A percentile compares a stretch with the other conserved stretches of the same genome.
Conservation (phyloP, 768 basidiomycete species). For the Rhizopogon sp. region DNA sequence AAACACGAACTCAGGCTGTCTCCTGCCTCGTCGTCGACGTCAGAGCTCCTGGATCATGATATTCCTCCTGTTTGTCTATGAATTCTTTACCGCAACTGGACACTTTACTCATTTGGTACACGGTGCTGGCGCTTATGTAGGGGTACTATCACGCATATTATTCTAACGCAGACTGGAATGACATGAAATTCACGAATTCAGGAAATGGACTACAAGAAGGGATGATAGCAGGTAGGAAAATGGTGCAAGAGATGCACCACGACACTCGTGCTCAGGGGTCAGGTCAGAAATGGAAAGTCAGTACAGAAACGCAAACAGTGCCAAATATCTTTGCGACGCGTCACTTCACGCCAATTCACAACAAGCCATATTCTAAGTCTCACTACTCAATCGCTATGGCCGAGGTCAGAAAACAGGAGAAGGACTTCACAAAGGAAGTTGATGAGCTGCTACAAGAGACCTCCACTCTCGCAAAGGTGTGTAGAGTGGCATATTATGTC, state of each 20-base stretch:
- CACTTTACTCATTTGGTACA: slow-evolving; percentile 39
- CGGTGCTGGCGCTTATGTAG: slow-evolving; percentile 45
- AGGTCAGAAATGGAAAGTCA: slow-evolving; percentile 13
- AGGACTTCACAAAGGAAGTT: slow-evolving; percentile 84
- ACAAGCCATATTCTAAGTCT: slow-evolving; percentile 36
- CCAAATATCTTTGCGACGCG: slow-evolving; percentile 60
- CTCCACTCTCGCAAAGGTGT: slow-evolving; percentile 65
- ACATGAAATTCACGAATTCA: slow-evolving; percentile 11
- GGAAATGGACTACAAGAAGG: background rate
- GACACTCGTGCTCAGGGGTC: slow-evolving; percentile 12
- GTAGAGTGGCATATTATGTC: slow-evolving; percentile 13
- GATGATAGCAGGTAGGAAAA: background rate
- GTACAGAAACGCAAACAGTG: slow-evolving; percentile 24
- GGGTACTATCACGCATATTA: slow-evolving; percentile 35
- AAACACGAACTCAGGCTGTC: slow-evolving; percentile 24
- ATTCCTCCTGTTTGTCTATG: slow-evolving; percentile 47
- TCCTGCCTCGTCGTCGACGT: slow-evolving; percentile 20
- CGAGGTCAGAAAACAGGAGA: slow-evolving; percentile 80
- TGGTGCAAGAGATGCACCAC: background rate
- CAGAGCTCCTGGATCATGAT: slow-evolving; percentile 25
- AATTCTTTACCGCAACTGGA: slow-evolving; percentile 32
- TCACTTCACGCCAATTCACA: slow-evolving; percentile 33
- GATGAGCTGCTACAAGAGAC: slow-evolving; percentile 69
- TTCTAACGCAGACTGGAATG: slow-evolving; percentile 27
- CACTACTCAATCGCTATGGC: slow-evolving; percentile 54